Evolutionary conservation across 192 early-diverging fungal species (phyloP).

Genomic region (Backusella psychrophila): DNA sequence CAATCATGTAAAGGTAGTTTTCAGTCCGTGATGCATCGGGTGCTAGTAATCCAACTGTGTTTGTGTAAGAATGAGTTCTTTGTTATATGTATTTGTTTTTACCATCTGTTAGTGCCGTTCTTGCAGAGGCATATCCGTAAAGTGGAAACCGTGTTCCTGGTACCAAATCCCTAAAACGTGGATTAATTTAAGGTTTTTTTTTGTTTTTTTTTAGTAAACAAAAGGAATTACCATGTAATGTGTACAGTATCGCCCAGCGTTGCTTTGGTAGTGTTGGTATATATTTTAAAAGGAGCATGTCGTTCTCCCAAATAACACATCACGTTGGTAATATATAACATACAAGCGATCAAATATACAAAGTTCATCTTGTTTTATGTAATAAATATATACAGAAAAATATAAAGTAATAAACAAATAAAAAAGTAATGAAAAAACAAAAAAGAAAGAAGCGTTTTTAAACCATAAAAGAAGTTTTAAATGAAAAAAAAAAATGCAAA

Average conservation of each 20-base stretch:
- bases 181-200: neutral
- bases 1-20: neutral
- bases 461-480: neutral
- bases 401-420: neutral
- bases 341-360: neutral
- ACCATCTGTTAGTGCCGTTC: constrained; percentile 14
- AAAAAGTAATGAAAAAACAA: neutral
- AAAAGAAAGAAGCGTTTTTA: neutral
- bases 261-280: neutral
- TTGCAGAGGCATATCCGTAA: constrained; percentile 21
- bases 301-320: neutral
- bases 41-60: constrained; percentile 6
- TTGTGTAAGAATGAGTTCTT: neutral
- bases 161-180: neutral
- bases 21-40: constrained; percentile 4
- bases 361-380: neutral
- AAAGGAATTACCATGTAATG: neutral
- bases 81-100: neutral
- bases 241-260: constrained; percentile 2
- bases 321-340: neutral
- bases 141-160: constrained; percentile 10
- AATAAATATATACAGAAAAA: neutral
- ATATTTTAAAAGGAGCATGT: constrained; percentile 1
- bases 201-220: neutral
- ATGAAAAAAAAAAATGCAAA: neutral